phyloP scores from a whole-genome alignment of 2,329 filamentous ascomycete genomes.

The Cryphonectria naterciae region DNA sequence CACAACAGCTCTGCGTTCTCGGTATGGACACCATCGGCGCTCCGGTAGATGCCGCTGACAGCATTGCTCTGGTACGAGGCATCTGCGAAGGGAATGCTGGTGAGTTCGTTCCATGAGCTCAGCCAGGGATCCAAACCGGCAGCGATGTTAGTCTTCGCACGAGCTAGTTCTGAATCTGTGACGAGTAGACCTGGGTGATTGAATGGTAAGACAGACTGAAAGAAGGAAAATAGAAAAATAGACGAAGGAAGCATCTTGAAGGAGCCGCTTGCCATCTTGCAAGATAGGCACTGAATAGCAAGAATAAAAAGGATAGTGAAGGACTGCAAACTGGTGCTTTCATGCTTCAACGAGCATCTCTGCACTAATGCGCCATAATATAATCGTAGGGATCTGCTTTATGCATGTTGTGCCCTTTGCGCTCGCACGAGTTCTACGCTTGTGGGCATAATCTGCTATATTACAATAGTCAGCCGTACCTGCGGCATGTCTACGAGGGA shows the following conservation, averaged over 20 bases:
- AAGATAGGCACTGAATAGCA: neutral
- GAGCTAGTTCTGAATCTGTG: conserved; percentile 14
- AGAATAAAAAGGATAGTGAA: neutral
- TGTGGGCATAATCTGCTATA: neutral
- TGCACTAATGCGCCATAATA: neutral
- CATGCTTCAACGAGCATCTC: neutral
- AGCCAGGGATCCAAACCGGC: conserved; percentile 20
- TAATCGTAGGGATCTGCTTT: neutral
- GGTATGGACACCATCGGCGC: conserved; percentile 1
- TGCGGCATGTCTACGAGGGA: neutral
- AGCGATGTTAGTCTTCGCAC: conserved; percentile 18
- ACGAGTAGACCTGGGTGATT: conserved; percentile 26
- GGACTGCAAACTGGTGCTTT: neutral
- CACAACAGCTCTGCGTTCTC: conserved; percentile 18
- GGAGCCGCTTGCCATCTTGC: neutral
- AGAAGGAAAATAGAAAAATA: neutral
- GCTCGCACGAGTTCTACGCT: neutral
- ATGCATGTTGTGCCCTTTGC: neutral
- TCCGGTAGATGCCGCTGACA: conserved; percentile 18
- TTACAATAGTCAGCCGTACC: too few relatives aligned
- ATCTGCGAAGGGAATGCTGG: conserved; percentile 8
- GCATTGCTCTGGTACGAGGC: conserved; percentile 17
- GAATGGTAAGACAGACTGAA: conserved; percentile 4
- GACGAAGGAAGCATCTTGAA: neutral
- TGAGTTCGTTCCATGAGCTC: conserved; percentile 20